Conservation (phyloP, 78 protist genomes). For the Dictyostelium intermedium region DNA sequence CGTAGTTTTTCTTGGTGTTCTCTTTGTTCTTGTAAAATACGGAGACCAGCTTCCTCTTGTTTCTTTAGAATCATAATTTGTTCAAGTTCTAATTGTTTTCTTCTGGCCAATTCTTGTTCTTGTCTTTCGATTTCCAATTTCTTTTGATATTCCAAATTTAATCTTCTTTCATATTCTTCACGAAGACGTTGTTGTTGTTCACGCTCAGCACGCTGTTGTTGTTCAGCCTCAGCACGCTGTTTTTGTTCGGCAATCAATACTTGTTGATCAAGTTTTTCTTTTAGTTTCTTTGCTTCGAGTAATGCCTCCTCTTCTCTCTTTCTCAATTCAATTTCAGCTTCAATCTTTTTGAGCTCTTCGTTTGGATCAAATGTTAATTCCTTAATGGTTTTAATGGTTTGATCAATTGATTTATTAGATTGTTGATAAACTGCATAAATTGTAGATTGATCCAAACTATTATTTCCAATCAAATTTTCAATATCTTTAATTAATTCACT, state of each 20-base stretch:
- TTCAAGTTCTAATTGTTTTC: neutral
- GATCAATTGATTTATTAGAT: conserved; percentile 3
- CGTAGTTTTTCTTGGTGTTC: neutral
- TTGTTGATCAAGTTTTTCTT: neutral
- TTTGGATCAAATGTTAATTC: conserved; percentile 12
- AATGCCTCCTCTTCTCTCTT: neutral
- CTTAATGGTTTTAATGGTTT: conserved; percentile 15
- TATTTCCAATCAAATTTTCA: conserved; percentile 10
- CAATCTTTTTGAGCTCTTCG: conserved; percentile 2
- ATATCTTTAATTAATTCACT: conserved; percentile 2
- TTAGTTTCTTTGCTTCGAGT: neutral
- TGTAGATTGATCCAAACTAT: conserved; percentile 31
- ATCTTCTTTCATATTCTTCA: neutral
- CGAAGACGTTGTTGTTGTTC: neutral
- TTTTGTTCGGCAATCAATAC: neutral
- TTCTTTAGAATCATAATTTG: neutral
- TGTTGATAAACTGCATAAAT: conserved; percentile 32
- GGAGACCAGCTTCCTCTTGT: neutral
- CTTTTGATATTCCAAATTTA: neutral
- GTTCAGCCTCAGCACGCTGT: neutral
- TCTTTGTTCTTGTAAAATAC: neutral
- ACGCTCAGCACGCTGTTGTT: neutral
- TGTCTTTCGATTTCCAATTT: neutral
- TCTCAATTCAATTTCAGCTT: neutral
- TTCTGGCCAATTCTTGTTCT: neutral